Evolutionary conservation across 2,329 filamentous ascomycete genomes (phyloP), one percentile per base, ranked within the genome.

Genomic region (Verticillium tricorpus): DNA sequence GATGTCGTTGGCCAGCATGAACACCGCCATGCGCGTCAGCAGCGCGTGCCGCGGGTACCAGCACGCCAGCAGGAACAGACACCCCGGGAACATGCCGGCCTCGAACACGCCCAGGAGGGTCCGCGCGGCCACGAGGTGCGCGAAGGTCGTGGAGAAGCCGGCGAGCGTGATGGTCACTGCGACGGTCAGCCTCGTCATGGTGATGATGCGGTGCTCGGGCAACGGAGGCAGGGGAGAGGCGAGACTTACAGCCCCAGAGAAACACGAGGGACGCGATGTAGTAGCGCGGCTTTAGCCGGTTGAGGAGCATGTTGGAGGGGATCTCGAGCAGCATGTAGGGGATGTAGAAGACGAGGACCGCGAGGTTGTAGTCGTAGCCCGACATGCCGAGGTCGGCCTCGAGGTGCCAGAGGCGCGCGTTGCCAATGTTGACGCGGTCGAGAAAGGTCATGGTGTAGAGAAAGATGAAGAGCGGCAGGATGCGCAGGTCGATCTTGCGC

Each of bases 81-180:
- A 70, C 19, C 71, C 73, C 0, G 86, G 87, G 67, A 87, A 89
- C 0, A 90, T 74, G 1, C 88, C 88, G 0, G 88, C 82, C 71
- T 92, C 89, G 5, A 81, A 83, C n/a, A 90, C 71, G 12, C 89
- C 88, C 0, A 91, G 78, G 59, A 83, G 79, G 67, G 89, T 83
- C 45, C 82, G 80, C 1, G 82, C 76, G 0, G 73, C 72, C 2
- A 83, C 68, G 5, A 84, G 73, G 0, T 81, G 81, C 2, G 68
- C 55, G 57, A 74, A 82, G 65, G 75, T 78, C 14, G 69, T 69
- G 3, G 81, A 79, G 12, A 82, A 72, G 3, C 80, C 80, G 76
- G 82, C 82, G 22, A 81, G 69, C n/a, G 56, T 58, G 9, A 58
- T 37, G 7, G 56, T 58, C n/a, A 58, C 56, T 58, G 56, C 1